phyloP scores from a whole-genome alignment of 1,284 basidiomycete genomes.

The Porodaedalea pini region DNA sequence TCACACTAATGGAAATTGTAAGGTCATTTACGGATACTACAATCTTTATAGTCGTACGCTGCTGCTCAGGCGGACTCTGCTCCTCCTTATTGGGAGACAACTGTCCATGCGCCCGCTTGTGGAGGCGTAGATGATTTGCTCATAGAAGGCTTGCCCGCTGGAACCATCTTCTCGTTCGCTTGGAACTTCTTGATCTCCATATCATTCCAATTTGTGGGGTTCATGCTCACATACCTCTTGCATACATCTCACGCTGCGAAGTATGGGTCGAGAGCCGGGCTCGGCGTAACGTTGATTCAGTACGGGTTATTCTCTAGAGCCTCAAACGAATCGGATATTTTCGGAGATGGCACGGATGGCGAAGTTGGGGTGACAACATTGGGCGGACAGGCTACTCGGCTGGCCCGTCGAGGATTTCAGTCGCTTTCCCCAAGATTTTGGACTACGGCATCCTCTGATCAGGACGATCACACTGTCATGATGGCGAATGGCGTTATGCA shows the following conservation, averaged over 20 bases:
- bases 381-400: conserved; percentile 9
- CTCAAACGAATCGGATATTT: neutral
- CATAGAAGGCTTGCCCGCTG: conserved; percentile 73
- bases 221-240: conserved; percentile 89
- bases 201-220: conserved; percentile 97
- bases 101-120: conserved; percentile 71
- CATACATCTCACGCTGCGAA: conserved; percentile 95
- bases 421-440: conserved; percentile 3
- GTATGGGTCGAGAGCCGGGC: conserved; percentile 89
- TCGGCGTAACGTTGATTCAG: conserved; percentile 93
- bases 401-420: conserved; percentile 3
- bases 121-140: conserved; percentile 61
- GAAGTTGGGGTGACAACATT: conserved; percentile 4
- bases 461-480: neutral
- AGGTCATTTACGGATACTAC: conserved; percentile 1
- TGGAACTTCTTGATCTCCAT: conserved; percentile 84
- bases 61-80: conserved; percentile 88
- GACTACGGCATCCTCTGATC: conserved; percentile 1
- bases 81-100: conserved; percentile 97
- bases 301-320: conserved; percentile 66
- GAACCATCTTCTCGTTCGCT: conserved; percentile 65
- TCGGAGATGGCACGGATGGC: conserved; percentile 16
- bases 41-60: conserved; percentile 67
- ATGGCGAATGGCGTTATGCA: conserved; percentile 35
- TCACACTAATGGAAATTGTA: neutral